Evolutionary conservation across 2,329 filamentous ascomycete species (phyloP), one percentile per base, ranked within the genome.

Genomic region (Trichophyton benhamiae): DNA sequence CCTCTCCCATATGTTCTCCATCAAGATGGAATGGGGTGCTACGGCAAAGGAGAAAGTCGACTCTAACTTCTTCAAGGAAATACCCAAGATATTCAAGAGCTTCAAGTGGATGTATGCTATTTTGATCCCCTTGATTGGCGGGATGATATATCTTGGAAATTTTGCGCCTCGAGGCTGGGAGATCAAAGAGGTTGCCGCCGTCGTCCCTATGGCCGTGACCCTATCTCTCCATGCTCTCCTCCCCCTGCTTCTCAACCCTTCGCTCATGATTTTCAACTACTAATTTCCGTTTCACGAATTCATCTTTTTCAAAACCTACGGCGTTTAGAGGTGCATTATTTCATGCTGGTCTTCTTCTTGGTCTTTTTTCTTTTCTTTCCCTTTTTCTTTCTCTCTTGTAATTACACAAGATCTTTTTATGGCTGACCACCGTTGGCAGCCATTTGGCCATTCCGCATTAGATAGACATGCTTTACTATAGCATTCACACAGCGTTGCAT

Each of bases 21-120:
- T 92, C 70, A 82, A 94, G 74, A 92, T 94, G 86, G 83, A 83
- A 2, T 94, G 89, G 89, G 89, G 89, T 58, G 85, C 89, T 0
- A 95, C 90, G 0, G 82, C 85, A 46, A 95, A 95, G 76, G 90
- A 95, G 22, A 64, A 64, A 30, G 64, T 90, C 68, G 85, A 87
- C 69, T 86, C 87, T 27, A 88, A 89, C 73, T 95, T 95, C 75
- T 92, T 91, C 75, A 87, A 89, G 63, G 89, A 94, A 71, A 83
- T 91, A 17, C 87, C 87, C 38, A 87, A 87, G 71, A 87, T 95
- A 46, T 72, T 92, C 58, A 87, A 85, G 75, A 85, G 83, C 73
- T 92, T 92, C 80, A 91, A 87, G 77, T 88, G 55, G 84, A 88
- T 73, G 87, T 88, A 68, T 62, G 63, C 66, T 2, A 65, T 70